These are phyloP conservation scores for Boletus subparvulus DNA, from an alignment of 768 basidiomycete genomes.

Conservation along the genomic window DNA sequence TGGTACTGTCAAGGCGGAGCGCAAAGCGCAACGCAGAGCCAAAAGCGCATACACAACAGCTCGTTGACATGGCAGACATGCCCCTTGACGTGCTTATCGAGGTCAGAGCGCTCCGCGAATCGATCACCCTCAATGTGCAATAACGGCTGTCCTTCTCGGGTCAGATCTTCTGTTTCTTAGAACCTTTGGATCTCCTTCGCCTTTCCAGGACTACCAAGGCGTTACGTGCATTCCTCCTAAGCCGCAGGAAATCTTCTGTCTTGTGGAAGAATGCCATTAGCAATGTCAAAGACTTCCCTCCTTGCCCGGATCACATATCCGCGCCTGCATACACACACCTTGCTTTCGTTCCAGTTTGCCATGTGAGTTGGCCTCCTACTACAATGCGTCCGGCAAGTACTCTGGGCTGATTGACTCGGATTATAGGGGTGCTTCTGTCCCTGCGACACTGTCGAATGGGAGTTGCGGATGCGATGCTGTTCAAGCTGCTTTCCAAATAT, in stretches of 20 bases:
- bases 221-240: conserved; percentile 29
- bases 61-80: conserved; percentile 7
- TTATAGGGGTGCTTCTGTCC: conserved; percentile 12
- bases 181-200: conserved; percentile 34
- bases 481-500: conserved; percentile 3
- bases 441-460: conserved; percentile 15
- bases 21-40: neutral
- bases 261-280: conserved; percentile 31
- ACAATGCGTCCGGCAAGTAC: neutral
- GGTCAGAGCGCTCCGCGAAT: conserved; percentile 1
- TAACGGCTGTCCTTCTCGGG: neutral
- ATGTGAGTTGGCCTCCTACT: conserved; percentile 21
- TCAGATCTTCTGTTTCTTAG: conserved; percentile 27
- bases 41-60: neutral
- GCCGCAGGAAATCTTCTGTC: conserved; percentile 8
- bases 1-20: neutral
- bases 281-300: conserved; percentile 25
- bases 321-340: conserved; percentile 31
- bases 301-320: conserved; percentile 27
- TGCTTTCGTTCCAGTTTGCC: conserved; percentile 31
- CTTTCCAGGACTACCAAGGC: conserved; percentile 33
- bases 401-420: neutral
- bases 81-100: conserved; percentile 16
- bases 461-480: conserved; percentile 14
- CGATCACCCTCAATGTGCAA: neutral